Evolutionary conservation across 352 stramenopile genomes (phyloP).

Genomic region (Pythium rishiriense): DNA sequence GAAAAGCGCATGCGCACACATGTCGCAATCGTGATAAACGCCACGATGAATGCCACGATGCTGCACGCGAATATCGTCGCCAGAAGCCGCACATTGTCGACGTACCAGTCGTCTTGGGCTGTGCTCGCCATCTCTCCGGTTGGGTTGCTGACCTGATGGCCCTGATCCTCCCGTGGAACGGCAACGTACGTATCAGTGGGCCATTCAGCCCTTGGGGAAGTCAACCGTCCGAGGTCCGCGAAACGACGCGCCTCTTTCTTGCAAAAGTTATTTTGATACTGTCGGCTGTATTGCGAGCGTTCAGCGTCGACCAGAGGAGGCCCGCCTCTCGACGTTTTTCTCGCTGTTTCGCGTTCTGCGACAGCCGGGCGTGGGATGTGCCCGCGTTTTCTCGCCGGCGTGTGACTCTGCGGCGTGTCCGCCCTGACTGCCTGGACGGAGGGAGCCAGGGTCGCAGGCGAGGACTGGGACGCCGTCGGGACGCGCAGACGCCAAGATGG

Average conservation of each 20-base stretch:
- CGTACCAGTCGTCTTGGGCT: conserved; percentile 44
- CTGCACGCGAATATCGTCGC: conserved; percentile 37
- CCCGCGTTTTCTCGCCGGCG: neutral
- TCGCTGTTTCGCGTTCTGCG: neutral
- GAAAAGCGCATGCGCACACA: conserved; percentile 36
- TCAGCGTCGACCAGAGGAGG: neutral
- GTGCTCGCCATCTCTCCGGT: neutral
- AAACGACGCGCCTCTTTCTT: conserved; percentile 2
- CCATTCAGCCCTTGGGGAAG: neutral
- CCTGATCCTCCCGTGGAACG: neutral
- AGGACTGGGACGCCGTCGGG: neutral
- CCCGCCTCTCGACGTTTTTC: neutral
- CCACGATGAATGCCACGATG: conserved; percentile 38
- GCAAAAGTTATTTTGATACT: conserved; percentile 5
- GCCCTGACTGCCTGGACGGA: neutral
- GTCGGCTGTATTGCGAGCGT: neutral
- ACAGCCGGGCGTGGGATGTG: conserved; percentile 4
- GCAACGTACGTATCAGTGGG: neutral
- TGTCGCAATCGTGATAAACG: conserved; percentile 33
- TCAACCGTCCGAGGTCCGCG: neutral
- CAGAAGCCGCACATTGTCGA: conserved; percentile 41
- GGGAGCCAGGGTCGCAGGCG: neutral
- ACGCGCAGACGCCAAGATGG: neutral
- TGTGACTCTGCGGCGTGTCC: neutral
- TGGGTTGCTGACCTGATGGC: neutral